A percentile compares a stretch with the other conserved stretches of the same genome.
Conservation (phyloP, 768 basidiomycete genomes). For the Mycena olivaceomarginata region DNA sequence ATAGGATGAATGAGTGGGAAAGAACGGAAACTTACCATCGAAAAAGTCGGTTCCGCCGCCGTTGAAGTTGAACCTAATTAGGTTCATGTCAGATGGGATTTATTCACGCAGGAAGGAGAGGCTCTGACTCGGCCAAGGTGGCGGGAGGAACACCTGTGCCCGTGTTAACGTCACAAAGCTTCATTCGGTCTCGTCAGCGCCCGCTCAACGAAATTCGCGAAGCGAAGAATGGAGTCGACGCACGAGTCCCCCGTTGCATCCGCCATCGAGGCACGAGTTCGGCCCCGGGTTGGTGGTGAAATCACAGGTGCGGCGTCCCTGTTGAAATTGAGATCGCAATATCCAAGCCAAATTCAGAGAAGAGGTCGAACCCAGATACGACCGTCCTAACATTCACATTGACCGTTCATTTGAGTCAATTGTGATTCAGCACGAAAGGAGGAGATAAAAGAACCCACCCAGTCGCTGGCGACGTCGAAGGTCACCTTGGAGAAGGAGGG, state of each 20-base stretch:
- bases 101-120: constrained; percentile 33
- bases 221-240: not conserved
- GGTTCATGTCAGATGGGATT: too few relatives aligned
- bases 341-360: not conserved
- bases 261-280: constrained; percentile 66
- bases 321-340: not conserved
- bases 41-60: constrained; percentile 2
- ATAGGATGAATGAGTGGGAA: too few relatives aligned
- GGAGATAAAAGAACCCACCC: constrained; percentile 68
- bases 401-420: not conserved
- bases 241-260: constrained; percentile 60
- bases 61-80: constrained; percentile 7
- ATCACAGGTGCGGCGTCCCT: constrained; percentile 67
- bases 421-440: not conserved
- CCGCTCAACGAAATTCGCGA: constrained; percentile 51
- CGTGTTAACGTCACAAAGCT: constrained; percentile 40
- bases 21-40: not conserved
- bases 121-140: constrained; percentile 65
- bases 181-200: not conserved
- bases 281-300: constrained; percentile 60
- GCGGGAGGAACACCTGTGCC: constrained; percentile 65
- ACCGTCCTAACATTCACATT: not conserved
- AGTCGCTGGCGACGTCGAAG: constrained; percentile 68
- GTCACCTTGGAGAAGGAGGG: constrained; percentile 49
- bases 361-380: constrained; percentile 60